Evolutionary conservation across 148 eudicot species (phyloP), one percentile per base, ranked within the genome.

Genomic region (Chenopodium berlandieri): DNA sequence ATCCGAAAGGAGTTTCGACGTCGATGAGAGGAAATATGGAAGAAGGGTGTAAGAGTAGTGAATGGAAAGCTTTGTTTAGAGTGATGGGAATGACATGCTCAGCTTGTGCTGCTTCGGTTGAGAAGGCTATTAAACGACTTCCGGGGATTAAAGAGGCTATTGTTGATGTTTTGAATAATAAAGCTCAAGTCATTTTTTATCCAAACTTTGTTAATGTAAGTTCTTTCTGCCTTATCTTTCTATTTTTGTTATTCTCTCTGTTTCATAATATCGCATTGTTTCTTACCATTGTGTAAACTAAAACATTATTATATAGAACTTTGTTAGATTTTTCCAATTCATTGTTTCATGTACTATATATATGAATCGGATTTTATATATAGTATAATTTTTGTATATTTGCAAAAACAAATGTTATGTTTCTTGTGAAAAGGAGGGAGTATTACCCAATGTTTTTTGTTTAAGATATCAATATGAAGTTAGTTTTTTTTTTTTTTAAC

Each of bases 11-110:
- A 5, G 83, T 75, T 60, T 73, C 88, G 25, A 48, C 16, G 48
- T 19, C 37, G 16, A 47, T 81, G 58, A 40, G 7, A 40, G 7
- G 44, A 40, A 6, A 40, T 40, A 40, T 5, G 44, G 81, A 75
- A 48, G 88, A 89, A 85, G 62, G 22, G 7, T 56, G 62, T 56
- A 56, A 4, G 7, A 56, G 62, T 56, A 56, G 22, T 13, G 62
- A 56, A 19, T 71, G 86, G 4, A 91, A 80, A 68, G 93, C 89
- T 47, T 56, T 91, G 83, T 90, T 90, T 79, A 77, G 90, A 0
- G 97, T 95, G 9, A 78, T 48, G 16, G 98, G 98, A 37, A 95
- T 95, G 97, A 89, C 90, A 30, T 94, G 98, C 81, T 88, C 97
- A 52, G 95, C 97, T 54, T 95, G 95, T 66, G 94, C 97, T 25